Evolutionary conservation across 2,329 filamentous ascomycete genomes (phyloP).

Genomic region (Leptosphaerulina australis): DNA sequence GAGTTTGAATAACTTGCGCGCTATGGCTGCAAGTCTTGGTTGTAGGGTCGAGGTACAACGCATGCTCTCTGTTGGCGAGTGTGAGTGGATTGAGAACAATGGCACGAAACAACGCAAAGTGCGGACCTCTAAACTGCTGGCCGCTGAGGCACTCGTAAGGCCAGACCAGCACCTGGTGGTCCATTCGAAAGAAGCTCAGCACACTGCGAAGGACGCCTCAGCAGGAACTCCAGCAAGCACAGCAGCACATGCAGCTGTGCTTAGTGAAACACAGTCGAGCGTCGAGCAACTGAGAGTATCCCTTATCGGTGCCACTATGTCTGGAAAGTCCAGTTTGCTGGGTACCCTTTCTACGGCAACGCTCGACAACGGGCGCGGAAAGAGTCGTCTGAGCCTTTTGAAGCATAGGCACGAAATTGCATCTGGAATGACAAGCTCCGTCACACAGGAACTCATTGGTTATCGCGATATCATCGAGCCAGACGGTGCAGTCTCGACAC

Average conservation of each 20-base stretch:
- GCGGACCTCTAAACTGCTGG: slow-evolving; percentile 68
- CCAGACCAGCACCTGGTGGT: slow-evolving; percentile 56
- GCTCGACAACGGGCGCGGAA: slow-evolving; percentile 89
- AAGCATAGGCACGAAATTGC: slow-evolving; percentile 93
- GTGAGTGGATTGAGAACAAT: slow-evolving; percentile 70
- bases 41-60: slow-evolving; percentile 83
- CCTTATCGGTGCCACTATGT: slow-evolving; percentile 85
- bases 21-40: slow-evolving; percentile 92
- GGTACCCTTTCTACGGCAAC: slow-evolving; percentile 87
- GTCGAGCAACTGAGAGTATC: slow-evolving; percentile 79
- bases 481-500: slow-evolving; percentile 25
- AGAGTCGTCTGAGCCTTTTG: slow-evolving; percentile 83
- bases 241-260: not conserved
- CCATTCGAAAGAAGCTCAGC: slow-evolving; percentile 19
- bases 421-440: slow-evolving; percentile 90
- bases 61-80: slow-evolving; percentile 82
- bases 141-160: slow-evolving; percentile 87
- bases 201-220: slow-evolving; percentile 5
- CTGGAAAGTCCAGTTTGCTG: slow-evolving; percentile 89
- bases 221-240: not conserved
- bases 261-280: slow-evolving; percentile 14
- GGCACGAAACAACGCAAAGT: slow-evolving; percentile 30
- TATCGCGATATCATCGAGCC: slow-evolving; percentile 59
- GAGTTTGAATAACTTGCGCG: slow-evolving; percentile 79
- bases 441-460: slow-evolving; percentile 91